Base-by-base conservation (phyloP, 176 grass and related monocot genomes). In the Carex pumila region DNA sequence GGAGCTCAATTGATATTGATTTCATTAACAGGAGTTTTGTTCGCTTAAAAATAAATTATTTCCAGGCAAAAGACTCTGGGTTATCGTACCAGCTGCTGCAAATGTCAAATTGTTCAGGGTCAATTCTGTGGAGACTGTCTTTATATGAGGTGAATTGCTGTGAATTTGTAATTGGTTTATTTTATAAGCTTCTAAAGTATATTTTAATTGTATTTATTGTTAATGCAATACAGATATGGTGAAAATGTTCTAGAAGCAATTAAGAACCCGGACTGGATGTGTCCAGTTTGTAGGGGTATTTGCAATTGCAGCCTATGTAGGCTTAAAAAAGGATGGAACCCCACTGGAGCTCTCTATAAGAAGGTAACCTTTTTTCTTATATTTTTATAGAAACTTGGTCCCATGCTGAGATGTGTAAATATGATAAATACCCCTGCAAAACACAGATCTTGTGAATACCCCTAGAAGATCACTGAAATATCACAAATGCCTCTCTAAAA, bases 61-160 rank as follows among this genome's bases (percentile, higher is more conserved):
- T 83, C 60, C 88, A 99, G 96, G 18, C 88, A 93, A 57, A 99
- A 99, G 87, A 93, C 96, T 77, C 87, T 95, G 62, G 91, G 93
- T 66, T 83, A 89, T 73, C 89, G 83, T 67, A 99, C 96, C 37
- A 86, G 83, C 41, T 99, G 96, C 76, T 87, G 45, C 52, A 90
- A 85, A 62, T 99, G 96, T 81, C 87, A 95, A 64, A 82, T 95
- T 83, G 79, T 88, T 25, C 93, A 99, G 73, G 96, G 96, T 17
- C 96, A 99, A 86, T 93, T 95, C 47, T 99, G 96, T 87, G 96
- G 96, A 36, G 89, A 99, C 83, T 99, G 96, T 90, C 81, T 99
- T 73, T 95, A 89, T 69, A 99, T 95, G 93, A 95, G 96, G 96
- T 92, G 66, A 73, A 39, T 39, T 39, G 37, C 6, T 21, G 45